phyloP scores from a whole-genome alignment of 2,329 filamentous ascomycete genomes.

The Trichoderma sp. region DNA sequence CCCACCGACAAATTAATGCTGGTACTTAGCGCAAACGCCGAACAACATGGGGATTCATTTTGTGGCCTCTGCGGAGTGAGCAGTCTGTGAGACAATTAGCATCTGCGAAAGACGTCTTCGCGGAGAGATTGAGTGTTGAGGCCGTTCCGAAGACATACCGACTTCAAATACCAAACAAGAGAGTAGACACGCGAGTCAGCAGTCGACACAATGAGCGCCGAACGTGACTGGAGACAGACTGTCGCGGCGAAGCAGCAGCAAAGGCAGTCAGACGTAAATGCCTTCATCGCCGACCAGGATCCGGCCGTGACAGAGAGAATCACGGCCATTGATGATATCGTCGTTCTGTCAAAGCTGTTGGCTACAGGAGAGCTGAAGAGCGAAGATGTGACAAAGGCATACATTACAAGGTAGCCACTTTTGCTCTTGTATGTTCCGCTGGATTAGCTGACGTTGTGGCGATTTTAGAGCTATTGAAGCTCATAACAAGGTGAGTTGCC shows the following conservation, averaged over 20 bases:
- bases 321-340: not conserved
- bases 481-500: not conserved
- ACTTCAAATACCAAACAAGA: not conserved
- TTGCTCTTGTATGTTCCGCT: not conserved
- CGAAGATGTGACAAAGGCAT: not conserved
- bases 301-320: not conserved
- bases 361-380: not conserved
- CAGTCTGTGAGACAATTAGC: not conserved
- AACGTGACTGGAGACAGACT: not conserved
- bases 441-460: not conserved
- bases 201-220: not conserved
- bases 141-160: not conserved
- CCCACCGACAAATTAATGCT: not conserved
- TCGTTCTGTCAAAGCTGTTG: not conserved
- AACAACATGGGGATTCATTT: not conserved
- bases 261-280: not conserved
- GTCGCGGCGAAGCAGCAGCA: not conserved
- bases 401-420: not conserved
- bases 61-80: not conserved
- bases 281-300: not conserved
- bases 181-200: not conserved
- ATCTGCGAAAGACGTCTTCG: not conserved
- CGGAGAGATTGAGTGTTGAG: not conserved
- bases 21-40: not conserved
- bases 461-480: not conserved